Conservation (phyloP, 2,329 filamentous ascomycete species). For the Alternaria postmessia region DNA sequence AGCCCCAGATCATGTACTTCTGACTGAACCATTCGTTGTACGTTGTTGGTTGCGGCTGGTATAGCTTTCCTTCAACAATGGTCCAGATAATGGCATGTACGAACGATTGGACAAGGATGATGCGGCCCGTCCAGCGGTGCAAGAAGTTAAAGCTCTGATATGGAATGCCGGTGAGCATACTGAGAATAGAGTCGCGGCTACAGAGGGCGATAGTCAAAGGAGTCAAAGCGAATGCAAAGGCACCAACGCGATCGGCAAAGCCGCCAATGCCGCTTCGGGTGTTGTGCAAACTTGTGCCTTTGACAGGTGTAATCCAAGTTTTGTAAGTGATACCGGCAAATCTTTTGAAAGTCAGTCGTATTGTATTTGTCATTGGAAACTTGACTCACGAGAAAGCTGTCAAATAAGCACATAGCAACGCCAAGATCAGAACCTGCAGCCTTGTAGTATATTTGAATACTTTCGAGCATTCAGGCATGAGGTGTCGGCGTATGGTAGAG, state of each 20-base stretch:
- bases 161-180: slow-evolving; percentile 12
- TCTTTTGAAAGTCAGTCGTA: neutral
- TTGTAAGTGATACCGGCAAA: slow-evolving; percentile 15
- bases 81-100: slow-evolving; percentile 14
- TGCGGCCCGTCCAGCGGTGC: slow-evolving; percentile 16
- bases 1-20: slow-evolving; percentile 15
- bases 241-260: neutral
- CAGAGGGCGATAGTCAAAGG: slow-evolving; percentile 12
- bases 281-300: slow-evolving; percentile 8
- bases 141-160: slow-evolving; percentile 16
- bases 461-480: neutral
- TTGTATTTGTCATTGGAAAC: neutral
- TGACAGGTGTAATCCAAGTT: slow-evolving; percentile 11
- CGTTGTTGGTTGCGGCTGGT: slow-evolving; percentile 11
- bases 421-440: slow-evolving; percentile 9
- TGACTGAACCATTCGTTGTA: slow-evolving; percentile 11
- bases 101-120: slow-evolving; percentile 13
- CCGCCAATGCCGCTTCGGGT: slow-evolving; percentile 11
- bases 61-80: slow-evolving; percentile 13
- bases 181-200: slow-evolving; percentile 13
- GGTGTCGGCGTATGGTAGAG: neutral
- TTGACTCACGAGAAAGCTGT: slow-evolving; percentile 8
- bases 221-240: slow-evolving; percentile 13
- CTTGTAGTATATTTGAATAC: slow-evolving; percentile 9
- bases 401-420: slow-evolving; percentile 13